Evolutionary conservation across 2,329 filamentous ascomycete genomes (phyloP).

Genomic region (Aspergillus sp.): DNA sequence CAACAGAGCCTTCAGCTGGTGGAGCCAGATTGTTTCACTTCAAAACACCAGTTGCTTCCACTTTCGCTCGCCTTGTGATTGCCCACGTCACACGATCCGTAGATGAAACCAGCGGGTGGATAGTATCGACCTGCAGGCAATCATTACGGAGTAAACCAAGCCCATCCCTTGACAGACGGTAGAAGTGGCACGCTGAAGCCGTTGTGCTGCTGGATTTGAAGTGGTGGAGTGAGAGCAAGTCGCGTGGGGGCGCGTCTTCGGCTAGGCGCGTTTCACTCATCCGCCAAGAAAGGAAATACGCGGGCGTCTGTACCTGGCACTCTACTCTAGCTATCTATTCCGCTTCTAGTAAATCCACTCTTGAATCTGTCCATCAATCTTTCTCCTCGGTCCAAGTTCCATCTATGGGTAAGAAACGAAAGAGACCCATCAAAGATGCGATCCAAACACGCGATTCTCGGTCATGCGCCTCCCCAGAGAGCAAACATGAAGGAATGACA

Average conservation of each 20-base stretch:
- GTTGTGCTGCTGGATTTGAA: too few relatives aligned
- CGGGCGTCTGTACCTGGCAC: not conserved
- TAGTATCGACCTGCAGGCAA: not conserved
- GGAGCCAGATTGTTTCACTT: constrained; percentile 9
- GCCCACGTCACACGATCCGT: not conserved
- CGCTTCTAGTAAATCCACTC: not conserved
- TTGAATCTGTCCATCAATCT: not conserved
- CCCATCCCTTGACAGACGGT: not conserved
- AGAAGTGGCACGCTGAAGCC: not conserved
- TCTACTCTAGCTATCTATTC: not conserved
- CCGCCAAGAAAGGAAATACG: not conserved
- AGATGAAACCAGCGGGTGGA: not conserved
- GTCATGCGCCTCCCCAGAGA: constrained; percentile 8
- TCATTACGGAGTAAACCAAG: not conserved
- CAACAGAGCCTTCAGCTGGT: constrained; percentile 1
- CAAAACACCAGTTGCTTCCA: constrained; percentile 7
- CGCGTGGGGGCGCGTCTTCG: constrained; percentile 1
- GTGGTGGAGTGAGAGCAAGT: not conserved
- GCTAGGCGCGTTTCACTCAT: constrained; percentile 2
- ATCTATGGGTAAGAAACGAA: constrained; percentile 34
- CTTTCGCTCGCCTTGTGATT: not conserved
- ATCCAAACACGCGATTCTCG: constrained; percentile 9
- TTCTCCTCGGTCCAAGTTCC: not conserved
- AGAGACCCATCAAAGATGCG: constrained; percentile 33
- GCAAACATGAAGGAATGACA: constrained; percentile 6